Conservation (phyloP, 306 rosid species). For the Betula pendula region DNA sequence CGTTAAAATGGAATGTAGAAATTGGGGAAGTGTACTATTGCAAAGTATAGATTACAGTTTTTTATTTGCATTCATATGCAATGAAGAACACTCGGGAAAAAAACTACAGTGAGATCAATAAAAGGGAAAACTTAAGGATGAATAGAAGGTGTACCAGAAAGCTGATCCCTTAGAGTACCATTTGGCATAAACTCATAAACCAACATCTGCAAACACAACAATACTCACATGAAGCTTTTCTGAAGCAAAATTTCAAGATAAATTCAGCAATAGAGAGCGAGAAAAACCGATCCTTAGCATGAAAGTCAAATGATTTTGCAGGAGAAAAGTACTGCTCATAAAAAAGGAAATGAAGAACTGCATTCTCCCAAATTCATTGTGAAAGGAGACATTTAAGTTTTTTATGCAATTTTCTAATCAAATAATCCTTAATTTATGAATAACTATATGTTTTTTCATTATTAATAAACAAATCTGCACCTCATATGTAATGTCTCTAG, state of each 20-base stretch:
- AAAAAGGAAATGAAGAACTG: slow-evolving; percentile 7
- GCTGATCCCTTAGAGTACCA: slow-evolving; percentile 86
- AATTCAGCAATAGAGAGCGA: slow-evolving; percentile 24
- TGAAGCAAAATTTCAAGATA: slow-evolving; percentile 24
- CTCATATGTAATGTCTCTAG: background rate
- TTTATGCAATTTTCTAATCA: background rate
- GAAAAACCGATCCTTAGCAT: background rate
- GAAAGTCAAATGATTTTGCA: background rate
- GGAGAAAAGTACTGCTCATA: background rate
- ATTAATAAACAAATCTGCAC: background rate
- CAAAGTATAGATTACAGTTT: background rate
- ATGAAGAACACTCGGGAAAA: background rate
- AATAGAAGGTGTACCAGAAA: slow-evolving; percentile 61
- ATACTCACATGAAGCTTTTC: slow-evolving; percentile 17
- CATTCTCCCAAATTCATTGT: slow-evolving; percentile 7
- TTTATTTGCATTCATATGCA: background rate
- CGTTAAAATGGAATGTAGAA: background rate
- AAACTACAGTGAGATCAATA: slow-evolving; percentile 8
- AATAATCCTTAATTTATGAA: slow-evolving; percentile 8
- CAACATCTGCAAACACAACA: slow-evolving; percentile 78
- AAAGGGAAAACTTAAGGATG: slow-evolving; percentile 12
- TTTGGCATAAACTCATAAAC: slow-evolving; percentile 88
- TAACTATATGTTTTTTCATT: background rate
- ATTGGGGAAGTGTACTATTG: background rate
- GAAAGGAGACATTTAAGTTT: background rate